Evolutionary conservation across 768 basidiomycete species (phyloP).

Genomic region (Lentinula guzmanii): DNA sequence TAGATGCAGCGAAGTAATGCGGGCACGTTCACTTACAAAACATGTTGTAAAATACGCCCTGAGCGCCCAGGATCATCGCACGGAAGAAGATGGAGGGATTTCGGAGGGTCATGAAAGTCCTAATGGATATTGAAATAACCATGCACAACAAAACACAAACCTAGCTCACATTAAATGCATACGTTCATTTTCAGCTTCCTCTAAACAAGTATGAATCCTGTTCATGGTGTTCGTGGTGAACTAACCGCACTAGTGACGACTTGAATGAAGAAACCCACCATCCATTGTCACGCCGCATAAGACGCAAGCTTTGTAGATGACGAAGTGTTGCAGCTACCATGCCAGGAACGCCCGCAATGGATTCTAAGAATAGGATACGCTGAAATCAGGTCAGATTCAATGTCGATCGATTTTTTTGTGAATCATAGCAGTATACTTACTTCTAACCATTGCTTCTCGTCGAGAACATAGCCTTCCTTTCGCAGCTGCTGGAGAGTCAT

Average conservation of each 20-base stretch:
- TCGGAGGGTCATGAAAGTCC: constrained; percentile 93
- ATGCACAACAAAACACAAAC: neutral
- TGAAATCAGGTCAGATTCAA: constrained; percentile 11
- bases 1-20: constrained; percentile 1
- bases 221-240: constrained; percentile 36
- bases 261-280: constrained; percentile 26
- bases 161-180: constrained; percentile 82
- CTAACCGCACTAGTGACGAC: constrained; percentile 21
- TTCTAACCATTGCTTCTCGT: constrained; percentile 71
- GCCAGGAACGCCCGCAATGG: constrained; percentile 91
- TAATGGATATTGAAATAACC: constrained; percentile 19
- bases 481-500: constrained; percentile 72
- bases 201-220: constrained; percentile 91
- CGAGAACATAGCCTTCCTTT: constrained; percentile 66
- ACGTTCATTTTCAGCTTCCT: constrained; percentile 96
- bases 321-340: constrained; percentile 90
- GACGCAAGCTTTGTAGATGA: constrained; percentile 81
- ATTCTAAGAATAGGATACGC: constrained; percentile 68
- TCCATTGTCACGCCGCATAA: constrained; percentile 64
- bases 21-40: constrained; percentile 56
- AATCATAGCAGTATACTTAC: constrained; percentile 28
- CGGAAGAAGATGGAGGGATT: constrained; percentile 80
- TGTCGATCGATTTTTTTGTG: neutral
- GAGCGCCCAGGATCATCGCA: constrained; percentile 77
- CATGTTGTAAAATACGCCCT: constrained; percentile 86